Evolutionary conservation across 805 yeast species (phyloP).

Genomic region (Ogataea sp.): DNA sequence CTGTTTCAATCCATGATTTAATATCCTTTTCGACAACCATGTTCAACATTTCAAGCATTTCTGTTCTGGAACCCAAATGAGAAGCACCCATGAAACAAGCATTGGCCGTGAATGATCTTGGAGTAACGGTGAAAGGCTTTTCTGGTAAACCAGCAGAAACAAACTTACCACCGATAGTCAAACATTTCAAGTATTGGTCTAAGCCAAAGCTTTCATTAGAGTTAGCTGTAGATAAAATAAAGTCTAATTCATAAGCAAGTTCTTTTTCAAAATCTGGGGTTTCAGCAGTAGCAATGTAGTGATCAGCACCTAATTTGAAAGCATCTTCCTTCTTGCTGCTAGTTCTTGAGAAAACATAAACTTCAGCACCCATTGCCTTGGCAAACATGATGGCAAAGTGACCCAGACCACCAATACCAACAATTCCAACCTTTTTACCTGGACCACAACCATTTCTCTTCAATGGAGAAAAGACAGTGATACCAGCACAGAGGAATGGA

Average conservation of each 20-base stretch:
- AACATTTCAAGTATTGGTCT: conserved; percentile 35
- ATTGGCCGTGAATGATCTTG: conserved; percentile 30
- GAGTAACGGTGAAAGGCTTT: conserved; percentile 33
- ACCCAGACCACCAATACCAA: conserved; percentile 64
- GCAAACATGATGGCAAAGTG: conserved; percentile 56
- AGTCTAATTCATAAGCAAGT: conserved; percentile 31
- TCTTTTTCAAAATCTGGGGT: conserved; percentile 24
- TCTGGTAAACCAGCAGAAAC: conserved; percentile 65
- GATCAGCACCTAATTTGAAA: conserved; percentile 45
- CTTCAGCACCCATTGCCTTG: conserved; percentile 56
- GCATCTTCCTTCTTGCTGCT: conserved; percentile 44
- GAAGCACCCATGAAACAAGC: conserved; percentile 53
- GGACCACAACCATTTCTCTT: conserved; percentile 34
- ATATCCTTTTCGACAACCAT: conserved; percentile 53
- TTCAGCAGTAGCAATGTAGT: conserved; percentile 41
- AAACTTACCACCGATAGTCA: conserved; percentile 52
- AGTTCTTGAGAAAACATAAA: conserved; percentile 47
- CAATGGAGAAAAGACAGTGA: conserved; percentile 65
- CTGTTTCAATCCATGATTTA: conserved; percentile 55
- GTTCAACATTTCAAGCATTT: conserved; percentile 58
- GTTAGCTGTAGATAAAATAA: conserved; percentile 46
- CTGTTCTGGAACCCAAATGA: conserved; percentile 51
- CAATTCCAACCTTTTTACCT: conserved; percentile 39
- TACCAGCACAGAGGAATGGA: conserved; percentile 72
- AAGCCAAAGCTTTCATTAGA: conserved; percentile 42